Percentiles rank a stretch among this genome's conserved stretches.
These are phyloP conservation scores for Lentinus brumalis DNA, from an alignment of 768 basidiomycete species.

Conservation along the genomic window DNA sequence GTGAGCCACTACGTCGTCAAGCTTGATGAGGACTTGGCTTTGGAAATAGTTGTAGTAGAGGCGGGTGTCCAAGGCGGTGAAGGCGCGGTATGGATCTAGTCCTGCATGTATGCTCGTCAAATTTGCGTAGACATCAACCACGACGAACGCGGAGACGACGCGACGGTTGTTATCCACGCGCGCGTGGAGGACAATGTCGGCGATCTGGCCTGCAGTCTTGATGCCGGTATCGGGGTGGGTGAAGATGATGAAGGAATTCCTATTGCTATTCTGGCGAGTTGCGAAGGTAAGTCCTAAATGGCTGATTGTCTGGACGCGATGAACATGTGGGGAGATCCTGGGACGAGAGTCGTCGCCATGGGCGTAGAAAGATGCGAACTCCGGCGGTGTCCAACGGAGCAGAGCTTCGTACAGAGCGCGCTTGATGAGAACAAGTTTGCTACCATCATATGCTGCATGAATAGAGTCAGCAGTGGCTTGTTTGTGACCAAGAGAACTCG, in stretches of 20 bases:
- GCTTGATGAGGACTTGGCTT: neutral
- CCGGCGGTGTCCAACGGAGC: neutral
- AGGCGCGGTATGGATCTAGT: neutral
- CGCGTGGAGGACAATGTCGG: neutral
- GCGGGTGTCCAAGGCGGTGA: neutral
- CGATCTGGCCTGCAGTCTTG: constrained; percentile 1
- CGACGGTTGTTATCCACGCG: neutral
- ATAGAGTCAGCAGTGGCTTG: too few relatives aligned
- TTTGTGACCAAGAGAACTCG: neutral
- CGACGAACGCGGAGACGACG: neutral
- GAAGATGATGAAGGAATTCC: constrained; percentile 6
- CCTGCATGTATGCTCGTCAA: neutral
- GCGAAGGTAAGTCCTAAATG: neutral
- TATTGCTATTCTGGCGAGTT: neutral
- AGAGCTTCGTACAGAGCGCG: neutral
- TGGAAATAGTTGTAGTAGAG: neutral
- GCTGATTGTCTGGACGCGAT: neutral
- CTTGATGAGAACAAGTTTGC: neutral
- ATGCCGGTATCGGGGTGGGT: neutral
- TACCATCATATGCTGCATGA: neutral
- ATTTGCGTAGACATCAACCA: neutral
- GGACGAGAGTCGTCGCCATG: too few relatives aligned
- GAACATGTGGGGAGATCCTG: neutral
- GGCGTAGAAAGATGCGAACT: neutral
- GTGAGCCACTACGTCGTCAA: neutral